Percentiles rank a stretch among this genome's conserved stretches.
These are phyloP conservation scores for Aspergillus sp. DNA, from an alignment of 2,329 filamentous ascomycete species.

Conservation along the genomic window DNA sequence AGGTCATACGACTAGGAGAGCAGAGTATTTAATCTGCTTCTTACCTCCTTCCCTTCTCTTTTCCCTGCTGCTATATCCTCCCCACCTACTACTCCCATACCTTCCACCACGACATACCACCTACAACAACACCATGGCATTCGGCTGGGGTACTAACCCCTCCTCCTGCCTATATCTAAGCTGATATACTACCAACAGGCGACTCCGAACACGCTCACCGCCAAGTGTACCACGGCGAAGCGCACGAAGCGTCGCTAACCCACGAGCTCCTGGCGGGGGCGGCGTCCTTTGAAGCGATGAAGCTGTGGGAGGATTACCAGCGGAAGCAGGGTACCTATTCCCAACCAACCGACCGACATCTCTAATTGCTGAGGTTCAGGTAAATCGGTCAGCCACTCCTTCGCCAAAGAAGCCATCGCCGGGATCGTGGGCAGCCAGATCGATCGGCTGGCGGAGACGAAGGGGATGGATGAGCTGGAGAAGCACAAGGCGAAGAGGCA, in stretches of 20 bases:
- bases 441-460: neutral
- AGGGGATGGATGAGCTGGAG: neutral
- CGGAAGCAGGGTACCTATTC: slow-evolving; percentile 60
- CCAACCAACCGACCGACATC: neutral
- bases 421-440: neutral
- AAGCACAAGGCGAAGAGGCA: neutral
- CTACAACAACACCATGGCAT: slow-evolving; percentile 23
- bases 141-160: slow-evolving; percentile 20
- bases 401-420: neutral
- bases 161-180: slow-evolving; percentile 1
- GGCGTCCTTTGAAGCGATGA: slow-evolving; percentile 70
- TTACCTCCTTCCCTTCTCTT: neutral
- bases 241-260: slow-evolving; percentile 54
- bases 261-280: slow-evolving; percentile 69
- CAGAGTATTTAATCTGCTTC: no score
- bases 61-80: slow-evolving; percentile 4
- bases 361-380: no score
- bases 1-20: no score
- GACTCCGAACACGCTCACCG: slow-evolving; percentile 46
- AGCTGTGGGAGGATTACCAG: slow-evolving; percentile 68
- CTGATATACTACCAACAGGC: slow-evolving; percentile 25
- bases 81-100: slow-evolving; percentile 2
- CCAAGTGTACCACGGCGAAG: slow-evolving; percentile 42
- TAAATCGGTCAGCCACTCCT: neutral
- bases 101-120: slow-evolving; percentile 1